Base-by-base conservation (phyloP, 192 early-diverging fungal species). In the Coemansia sp. region DNA sequence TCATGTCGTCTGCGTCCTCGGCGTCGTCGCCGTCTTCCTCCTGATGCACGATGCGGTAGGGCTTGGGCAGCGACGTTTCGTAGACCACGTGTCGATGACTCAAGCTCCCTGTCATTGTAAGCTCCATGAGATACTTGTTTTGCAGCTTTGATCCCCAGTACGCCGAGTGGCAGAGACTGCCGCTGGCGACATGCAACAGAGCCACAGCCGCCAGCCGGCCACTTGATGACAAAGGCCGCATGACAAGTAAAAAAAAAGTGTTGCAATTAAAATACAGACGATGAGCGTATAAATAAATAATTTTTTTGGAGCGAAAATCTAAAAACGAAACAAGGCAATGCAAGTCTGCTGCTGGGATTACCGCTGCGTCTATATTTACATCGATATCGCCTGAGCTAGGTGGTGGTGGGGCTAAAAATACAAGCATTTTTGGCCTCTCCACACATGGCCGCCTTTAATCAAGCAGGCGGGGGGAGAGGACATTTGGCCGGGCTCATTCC, bases 41-140 rank as follows among this genome's bases (percentile, higher is more conserved):
- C 11, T 64, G 68, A 25, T 82, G 79, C 70, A 82, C 79, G 42
- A 82, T 76, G n/a, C 65, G 65, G 42, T 82, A 76, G 10, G 73
- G 79, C 56, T 76, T 82, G 19, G 78, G 79, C 12, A 82, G 56
- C 25, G 70, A 42, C 9, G 79, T 82, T 39, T 82, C 78, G 54
- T 82, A 70, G 32, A 72, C 61, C n/a, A 82, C 20, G 31, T 82
- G 79, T 22, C 49, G 41, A 59, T 76, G 73, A 6, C 24, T 75
- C 8, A 76, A 35, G 35, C 73, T 60, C 7, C 66, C 59, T 0
- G 73, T 59, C 72, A 74, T 71, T 8, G 61, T 73, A 2, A 70
- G 45, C 20, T 82, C 73, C 7, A 76, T 70, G 27, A 82, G 32
- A 36, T 70, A 82, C 56, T 76, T 75, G 62, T 68, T 64, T 46